Base-by-base conservation (phyloP, 139 green algal species). In the Coelastrella sp. region DNA sequence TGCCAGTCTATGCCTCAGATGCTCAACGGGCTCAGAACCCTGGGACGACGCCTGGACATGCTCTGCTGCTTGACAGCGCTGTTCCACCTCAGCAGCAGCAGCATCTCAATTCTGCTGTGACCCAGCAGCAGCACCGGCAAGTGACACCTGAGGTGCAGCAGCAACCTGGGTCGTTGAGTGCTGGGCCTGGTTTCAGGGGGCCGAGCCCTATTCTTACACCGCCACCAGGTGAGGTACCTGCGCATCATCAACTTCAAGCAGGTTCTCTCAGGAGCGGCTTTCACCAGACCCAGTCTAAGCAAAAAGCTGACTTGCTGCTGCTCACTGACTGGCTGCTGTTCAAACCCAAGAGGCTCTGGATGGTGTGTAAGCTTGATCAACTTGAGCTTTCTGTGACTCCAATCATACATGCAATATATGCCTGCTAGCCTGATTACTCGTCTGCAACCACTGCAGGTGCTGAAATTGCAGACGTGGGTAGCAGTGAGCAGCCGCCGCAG, bases 171-270 rank as follows among this genome's bases (percentile, higher is more conserved):
- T 22, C n/a, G 9, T 49, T 49, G 35, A 59, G 12, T 59, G 24
- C 17, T 81, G 24, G 17, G 17, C 27, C 8, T 9, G 24, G 35
- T 25, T 58, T 65, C 7, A 80, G 59, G 60, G 81, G 59, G 22
- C 81, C 81, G 8, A 86, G 81, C 35, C 59, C 81, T 59, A 86
- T 86, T 59, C 79, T 85, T 19, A 86, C 82, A 56, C 82, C 82
- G 57, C 82, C 82, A 9, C 84, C 68, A 68, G 49, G 84, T 88
- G 68, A 14, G 49, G 10, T 65, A 63, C 49, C 49, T 66, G 15
- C 24, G 56, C 49, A 12, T 15, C 24, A 14, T 8, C 74, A 59
- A 5, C 74, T 27, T n/a, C 68, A 76, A 24, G 15, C 19, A 24
- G 7, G 68, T 10, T 75, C 24, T 14, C 17, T 7, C 68, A n/a